phyloP scores from a whole-genome alignment of 179 eudicot species.

The Spinacia oleracea region DNA sequence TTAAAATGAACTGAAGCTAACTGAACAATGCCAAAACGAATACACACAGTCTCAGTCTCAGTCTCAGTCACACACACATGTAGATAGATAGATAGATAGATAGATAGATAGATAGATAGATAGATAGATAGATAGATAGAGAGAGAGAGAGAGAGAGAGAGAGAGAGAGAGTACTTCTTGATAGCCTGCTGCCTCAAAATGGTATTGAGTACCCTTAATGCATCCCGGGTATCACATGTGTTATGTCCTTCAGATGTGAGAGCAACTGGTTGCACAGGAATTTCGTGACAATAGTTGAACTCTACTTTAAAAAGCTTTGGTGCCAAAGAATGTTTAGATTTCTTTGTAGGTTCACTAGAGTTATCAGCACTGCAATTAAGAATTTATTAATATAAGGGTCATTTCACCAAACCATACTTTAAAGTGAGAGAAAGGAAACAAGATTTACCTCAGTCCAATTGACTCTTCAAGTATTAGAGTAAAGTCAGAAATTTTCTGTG shows the following conservation, averaged over 20 bases:
- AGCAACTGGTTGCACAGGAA: slow-evolving; percentile 55
- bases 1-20: slow-evolving; percentile 4
- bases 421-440: neutral
- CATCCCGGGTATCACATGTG: slow-evolving; percentile 45
- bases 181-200: slow-evolving; percentile 78
- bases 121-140: no score
- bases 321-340: slow-evolving; percentile 52
- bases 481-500: slow-evolving; percentile 50
- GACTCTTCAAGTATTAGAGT: slow-evolving; percentile 66
- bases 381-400: neutral
- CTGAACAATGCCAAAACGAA: neutral
- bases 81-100: no score
- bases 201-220: slow-evolving; percentile 72
- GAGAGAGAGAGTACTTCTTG: slow-evolving; percentile 45
- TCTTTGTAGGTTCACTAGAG: slow-evolving; percentile 51
- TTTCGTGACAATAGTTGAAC: slow-evolving; percentile 55
- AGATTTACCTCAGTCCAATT: slow-evolving; percentile 53
- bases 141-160: neutral
- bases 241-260: slow-evolving; percentile 50
- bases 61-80: no score
- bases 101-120: no score
- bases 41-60: no score
- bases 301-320: slow-evolving; percentile 63
- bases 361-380: slow-evolving; percentile 36
- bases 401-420: neutral